Evolutionary conservation across 1,139 yeast genomes (phyloP), one percentile per base, ranked within the genome.

Genomic region (Yamadazyma spencermartinsiae): DNA sequence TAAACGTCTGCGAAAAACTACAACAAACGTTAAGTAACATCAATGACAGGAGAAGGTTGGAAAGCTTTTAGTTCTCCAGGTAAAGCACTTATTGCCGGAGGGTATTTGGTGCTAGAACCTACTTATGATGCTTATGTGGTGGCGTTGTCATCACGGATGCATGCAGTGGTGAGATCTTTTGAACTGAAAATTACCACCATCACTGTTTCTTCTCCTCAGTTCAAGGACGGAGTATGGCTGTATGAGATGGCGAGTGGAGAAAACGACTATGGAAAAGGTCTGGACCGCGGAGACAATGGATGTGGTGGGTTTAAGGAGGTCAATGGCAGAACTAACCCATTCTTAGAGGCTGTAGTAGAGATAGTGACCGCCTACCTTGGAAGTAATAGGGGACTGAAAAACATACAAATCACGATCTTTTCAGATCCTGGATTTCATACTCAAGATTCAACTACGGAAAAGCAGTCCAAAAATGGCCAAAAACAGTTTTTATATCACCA

Each of bases 351-450:
- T 7, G 76, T 86, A 0, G 64, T 88, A 3, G 58, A 65, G 2
- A 75, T 79, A 0, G 79, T 83, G 0, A 52, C 81, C 24, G 67
- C 73, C 7, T 88, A 84, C 52, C 58, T 72, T 28, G 57, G 59
- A 14, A 73, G 77, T 1, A 11, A 7, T 15, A 7, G 13, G 15
- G 16, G 4, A 4, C 14, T 26, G 16, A 38, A 41, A 1, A 26
- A 43, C 3, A 64, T 86, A 23, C 50, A 53, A 1, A 73, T 92
- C 49, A 78, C 80, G 4, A 78, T 90, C 20, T 88, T 68, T 54
- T 87, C 97, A 2, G 98, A 92, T 60, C 74, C 89, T 4, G 96
- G 87, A 2, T 92, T 87, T 63, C 98, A 92, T 56, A 83, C 97
- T 1, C 90, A 84, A 52, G 73, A 68, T 4, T 59, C 68, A 26